These are phyloP conservation scores for Schoenoplectus triqueter DNA, from an alignment of 202 grass and related monocot species.

Conservation along the genomic window DNA sequence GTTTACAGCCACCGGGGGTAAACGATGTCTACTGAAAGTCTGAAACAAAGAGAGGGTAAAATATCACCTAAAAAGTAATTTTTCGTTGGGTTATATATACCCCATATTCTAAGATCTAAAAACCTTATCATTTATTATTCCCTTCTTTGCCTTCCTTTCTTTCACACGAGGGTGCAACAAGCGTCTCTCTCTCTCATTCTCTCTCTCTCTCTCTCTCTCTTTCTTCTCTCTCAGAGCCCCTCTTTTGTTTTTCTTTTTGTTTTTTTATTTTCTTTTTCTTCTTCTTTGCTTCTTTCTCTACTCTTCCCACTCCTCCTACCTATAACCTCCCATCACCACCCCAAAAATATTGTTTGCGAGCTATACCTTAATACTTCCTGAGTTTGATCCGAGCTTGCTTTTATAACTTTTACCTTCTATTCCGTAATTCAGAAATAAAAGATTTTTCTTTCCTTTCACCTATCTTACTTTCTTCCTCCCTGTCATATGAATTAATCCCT, in stretches of 20 bases:
- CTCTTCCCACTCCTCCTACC: background rate
- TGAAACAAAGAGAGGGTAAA: background rate
- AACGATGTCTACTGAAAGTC: no score
- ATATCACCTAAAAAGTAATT: background rate
- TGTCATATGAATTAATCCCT: background rate
- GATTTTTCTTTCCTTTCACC: background rate
- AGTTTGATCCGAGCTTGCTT: background rate
- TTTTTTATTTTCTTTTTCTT: no score
- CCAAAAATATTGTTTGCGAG: background rate
- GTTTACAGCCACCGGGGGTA: no score
- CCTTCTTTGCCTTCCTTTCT: background rate
- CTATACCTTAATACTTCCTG: background rate
- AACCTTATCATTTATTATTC: constrained; percentile 22
- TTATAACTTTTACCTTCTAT: background rate
- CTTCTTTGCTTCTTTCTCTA: background rate
- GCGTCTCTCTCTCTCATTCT: background rate
- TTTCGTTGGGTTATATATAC: background rate
- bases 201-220: background rate
- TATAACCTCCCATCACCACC: background rate
- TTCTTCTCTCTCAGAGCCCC: no score
- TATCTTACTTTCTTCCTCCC: constrained; percentile 1
- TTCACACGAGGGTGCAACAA: constrained; percentile 12
- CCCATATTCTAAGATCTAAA: constrained; percentile 4
- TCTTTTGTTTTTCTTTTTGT: background rate
- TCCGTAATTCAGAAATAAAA: background rate